phyloP scores from a whole-genome alignment of 768 basidiomycete species.

The Tulasnella sp. region DNA sequence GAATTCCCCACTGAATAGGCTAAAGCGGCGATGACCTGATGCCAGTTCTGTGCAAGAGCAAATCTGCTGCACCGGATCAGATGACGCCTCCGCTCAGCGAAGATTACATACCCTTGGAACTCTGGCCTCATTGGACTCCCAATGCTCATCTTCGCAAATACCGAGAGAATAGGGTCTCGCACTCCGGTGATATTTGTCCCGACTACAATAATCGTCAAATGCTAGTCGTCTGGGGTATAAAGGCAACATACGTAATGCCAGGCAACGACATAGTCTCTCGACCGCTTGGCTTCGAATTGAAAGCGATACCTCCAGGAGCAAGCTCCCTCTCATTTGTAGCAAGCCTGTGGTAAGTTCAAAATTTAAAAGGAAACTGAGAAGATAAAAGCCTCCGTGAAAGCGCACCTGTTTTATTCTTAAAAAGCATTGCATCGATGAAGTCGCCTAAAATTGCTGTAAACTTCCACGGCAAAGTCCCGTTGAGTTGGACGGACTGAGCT shows the following conservation, averaged over 20 bases:
- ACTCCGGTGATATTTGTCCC: background rate
- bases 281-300: background rate
- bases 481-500: background rate
- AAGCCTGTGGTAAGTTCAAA: background rate
- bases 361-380: background rate
- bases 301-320: background rate
- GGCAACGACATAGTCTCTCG: background rate
- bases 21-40: background rate
- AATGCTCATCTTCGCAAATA: background rate
- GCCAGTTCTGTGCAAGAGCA: background rate
- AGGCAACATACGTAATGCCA: background rate
- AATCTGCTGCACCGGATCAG: background rate
- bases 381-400: background rate
- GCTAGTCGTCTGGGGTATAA: background rate
- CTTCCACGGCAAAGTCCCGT: background rate
- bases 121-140: background rate
- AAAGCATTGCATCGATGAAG: background rate
- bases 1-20: background rate
- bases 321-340: background rate
- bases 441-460: background rate
- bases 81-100: background rate
- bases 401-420: background rate
- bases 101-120: background rate
- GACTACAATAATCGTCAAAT: background rate
- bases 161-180: background rate